These are phyloP conservation scores for Solanum chmielewskii DNA, from an alignment of 257 asterid genomes.

Conservation along the genomic window DNA sequence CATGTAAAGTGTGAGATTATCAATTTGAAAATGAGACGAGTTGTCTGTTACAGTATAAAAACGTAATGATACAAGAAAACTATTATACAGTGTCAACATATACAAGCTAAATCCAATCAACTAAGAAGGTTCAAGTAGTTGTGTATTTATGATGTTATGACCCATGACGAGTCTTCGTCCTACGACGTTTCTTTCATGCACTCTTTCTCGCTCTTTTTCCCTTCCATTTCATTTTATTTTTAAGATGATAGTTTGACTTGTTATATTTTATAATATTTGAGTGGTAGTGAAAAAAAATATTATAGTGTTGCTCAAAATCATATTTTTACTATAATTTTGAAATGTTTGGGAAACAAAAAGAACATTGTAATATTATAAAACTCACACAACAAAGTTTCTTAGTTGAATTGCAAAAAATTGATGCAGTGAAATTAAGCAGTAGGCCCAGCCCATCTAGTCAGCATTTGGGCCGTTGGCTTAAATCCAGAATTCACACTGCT, in stretches of 20 bases:
- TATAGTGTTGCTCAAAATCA: not conserved
- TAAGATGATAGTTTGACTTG: not conserved
- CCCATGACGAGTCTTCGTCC: not conserved
- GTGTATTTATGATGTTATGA: not conserved
- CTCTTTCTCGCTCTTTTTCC: not conserved
- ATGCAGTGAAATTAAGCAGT: not conserved
- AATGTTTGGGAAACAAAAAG: not conserved
- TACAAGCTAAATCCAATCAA: not conserved
- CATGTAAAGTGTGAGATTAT: not conserved
- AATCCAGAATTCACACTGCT: not conserved
- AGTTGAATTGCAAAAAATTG: not conserved
- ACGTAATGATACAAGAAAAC: not conserved
- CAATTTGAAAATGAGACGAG: not conserved
- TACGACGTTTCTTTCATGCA: conserved; percentile 8
- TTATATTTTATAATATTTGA: not conserved
- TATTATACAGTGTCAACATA: not conserved
- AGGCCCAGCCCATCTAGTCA: not conserved
- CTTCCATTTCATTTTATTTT: not conserved
- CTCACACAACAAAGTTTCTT: not conserved
- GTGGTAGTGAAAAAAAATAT: not conserved
- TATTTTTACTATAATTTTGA: not conserved
- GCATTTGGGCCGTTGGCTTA: not conserved
- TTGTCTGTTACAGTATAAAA: not conserved
- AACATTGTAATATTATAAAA: too few species aligned
- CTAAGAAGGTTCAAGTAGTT: not conserved